phyloP scores from a whole-genome alignment of 1,139 yeast species.

The Trichomonascaceae sp. region DNA sequence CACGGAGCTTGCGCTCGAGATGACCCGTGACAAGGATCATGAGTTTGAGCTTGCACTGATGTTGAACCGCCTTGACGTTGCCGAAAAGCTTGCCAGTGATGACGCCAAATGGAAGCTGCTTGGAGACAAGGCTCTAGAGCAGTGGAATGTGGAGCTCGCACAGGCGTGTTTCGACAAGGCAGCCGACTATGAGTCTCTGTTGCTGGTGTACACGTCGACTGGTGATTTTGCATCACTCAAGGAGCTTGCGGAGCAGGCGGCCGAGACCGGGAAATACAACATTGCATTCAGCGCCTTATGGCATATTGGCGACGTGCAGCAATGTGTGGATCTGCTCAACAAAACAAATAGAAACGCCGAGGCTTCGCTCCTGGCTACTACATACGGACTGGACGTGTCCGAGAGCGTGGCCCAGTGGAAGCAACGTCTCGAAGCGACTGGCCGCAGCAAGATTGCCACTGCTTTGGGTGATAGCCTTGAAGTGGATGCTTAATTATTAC shows the following conservation, averaged over 20 bases:
- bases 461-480: constrained; percentile 17
- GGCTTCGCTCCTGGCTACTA: constrained; percentile 68
- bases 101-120: constrained; percentile 81
- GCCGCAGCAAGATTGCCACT: constrained; percentile 47
- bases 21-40: constrained; percentile 78
- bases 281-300: constrained; percentile 89
- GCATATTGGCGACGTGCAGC: constrained; percentile 60
- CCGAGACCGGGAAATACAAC: constrained; percentile 63
- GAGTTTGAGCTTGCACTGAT: constrained; percentile 70
- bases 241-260: constrained; percentile 47
- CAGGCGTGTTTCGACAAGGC: constrained; percentile 71
- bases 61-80: constrained; percentile 55
- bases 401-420: constrained; percentile 57
- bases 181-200: constrained; percentile 67
- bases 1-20: constrained; percentile 64
- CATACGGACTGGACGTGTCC: constrained; percentile 48
- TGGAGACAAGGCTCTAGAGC: constrained; percentile 72
- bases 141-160: constrained; percentile 75
- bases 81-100: constrained; percentile 53
- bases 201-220: constrained; percentile 72
- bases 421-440: constrained; percentile 34
- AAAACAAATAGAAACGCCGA: constrained; percentile 67
- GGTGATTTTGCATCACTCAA: constrained; percentile 51
- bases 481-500: too few relatives aligned
- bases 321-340: constrained; percentile 53